Conservation (phyloP, 371 early-diverging fungal genomes). For the Mucor irregularis region DNA sequence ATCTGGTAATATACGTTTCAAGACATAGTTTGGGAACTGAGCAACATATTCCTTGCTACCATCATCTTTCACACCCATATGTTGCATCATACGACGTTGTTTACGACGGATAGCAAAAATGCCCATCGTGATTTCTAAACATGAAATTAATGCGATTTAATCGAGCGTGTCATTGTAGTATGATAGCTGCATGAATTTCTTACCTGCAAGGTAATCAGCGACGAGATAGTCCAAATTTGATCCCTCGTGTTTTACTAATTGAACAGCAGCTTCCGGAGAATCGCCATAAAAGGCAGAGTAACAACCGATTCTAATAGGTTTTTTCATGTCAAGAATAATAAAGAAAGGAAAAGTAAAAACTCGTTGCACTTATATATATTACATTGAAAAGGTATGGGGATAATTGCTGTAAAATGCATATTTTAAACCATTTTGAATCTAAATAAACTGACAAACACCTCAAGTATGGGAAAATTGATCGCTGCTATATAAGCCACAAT, state of each 20-base stretch:
- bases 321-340: not conserved
- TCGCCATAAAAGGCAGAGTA: slow-evolving; percentile 75
- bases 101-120: slow-evolving; percentile 62
- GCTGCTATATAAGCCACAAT: too few relatives aligned
- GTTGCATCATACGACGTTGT: slow-evolving; percentile 29
- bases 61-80: slow-evolving; percentile 27
- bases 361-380: too few relatives aligned
- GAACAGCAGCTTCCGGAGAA: slow-evolving; percentile 63
- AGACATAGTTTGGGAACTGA: slow-evolving; percentile 60
- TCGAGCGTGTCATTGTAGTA: too few relatives aligned
- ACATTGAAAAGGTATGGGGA: too few relatives aligned
- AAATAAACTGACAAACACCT: too few relatives aligned
- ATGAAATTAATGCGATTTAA: slow-evolving; percentile 3
- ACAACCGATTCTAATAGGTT: slow-evolving; percentile 58
- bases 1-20: slow-evolving; percentile 48
- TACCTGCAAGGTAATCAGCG: slow-evolving; percentile 41
- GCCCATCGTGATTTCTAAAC: slow-evolving; percentile 56
- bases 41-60: slow-evolving; percentile 56
- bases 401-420: too few relatives aligned
- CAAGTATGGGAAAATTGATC: too few relatives aligned
- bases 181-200: not conserved
- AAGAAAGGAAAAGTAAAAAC: not conserved
- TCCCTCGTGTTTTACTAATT: slow-evolving; percentile 67
- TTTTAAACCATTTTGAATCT: too few relatives aligned
- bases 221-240: slow-evolving; percentile 63